A percentile compares a stretch with the other conserved stretches of the same genome.
These are phyloP conservation scores for Coemansia sp. DNA, from an alignment of 192 early-diverging fungal species.

Conservation along the genomic window DNA sequence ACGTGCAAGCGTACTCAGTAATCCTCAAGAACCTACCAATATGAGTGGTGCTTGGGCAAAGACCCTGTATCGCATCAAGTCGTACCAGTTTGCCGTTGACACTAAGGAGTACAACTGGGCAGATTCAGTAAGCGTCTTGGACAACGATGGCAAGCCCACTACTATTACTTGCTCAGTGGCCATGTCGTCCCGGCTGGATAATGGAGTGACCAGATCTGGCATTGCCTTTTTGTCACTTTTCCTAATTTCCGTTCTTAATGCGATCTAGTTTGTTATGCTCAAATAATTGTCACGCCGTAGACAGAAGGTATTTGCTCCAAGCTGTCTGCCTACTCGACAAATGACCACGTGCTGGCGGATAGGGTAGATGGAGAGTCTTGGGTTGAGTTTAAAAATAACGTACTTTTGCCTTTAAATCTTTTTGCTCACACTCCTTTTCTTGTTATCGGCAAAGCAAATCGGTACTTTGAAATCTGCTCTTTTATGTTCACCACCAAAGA, in stretches of 20 bases:
- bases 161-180: constrained; percentile 16
- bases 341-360: not conserved
- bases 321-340: not conserved
- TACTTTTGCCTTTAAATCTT: not conserved
- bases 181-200: not conserved
- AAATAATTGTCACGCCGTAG: too few species aligned
- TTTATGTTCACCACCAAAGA: not conserved
- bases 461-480: not conserved
- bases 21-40: constrained; percentile 43
- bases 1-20: constrained; percentile 39
- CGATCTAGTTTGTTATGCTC: not conserved
- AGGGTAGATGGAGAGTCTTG: not conserved
- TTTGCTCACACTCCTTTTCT: not conserved
- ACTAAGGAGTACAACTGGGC: constrained; percentile 36
- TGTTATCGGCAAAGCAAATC: too few species aligned
- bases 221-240: not conserved
- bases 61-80: constrained; percentile 53
- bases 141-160: constrained; percentile 39
- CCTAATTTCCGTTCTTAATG: not conserved
- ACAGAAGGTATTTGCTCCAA: not conserved
- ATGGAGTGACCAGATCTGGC: not conserved
- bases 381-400: too few species aligned
- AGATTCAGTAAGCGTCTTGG: constrained; percentile 33
- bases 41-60: constrained; percentile 48
- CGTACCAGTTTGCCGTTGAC: constrained; percentile 49